Evolutionary conservation across 1,284 basidiomycete species (phyloP).

Genomic region (Trametes polyzona): DNA sequence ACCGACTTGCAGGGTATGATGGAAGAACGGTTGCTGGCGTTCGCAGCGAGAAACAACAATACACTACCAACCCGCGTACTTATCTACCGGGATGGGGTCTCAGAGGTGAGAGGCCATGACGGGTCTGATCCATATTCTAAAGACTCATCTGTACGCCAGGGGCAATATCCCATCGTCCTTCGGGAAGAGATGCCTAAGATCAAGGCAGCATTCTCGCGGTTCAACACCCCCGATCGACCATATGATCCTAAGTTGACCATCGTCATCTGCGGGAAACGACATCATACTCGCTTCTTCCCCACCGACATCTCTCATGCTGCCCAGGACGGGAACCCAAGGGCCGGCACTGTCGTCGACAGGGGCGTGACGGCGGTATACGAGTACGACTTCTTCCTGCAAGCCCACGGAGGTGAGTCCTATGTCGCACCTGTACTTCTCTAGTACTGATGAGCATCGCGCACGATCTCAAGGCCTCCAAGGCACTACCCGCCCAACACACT

Average conservation of each 20-base stretch:
- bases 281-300: slow-evolving; percentile 84
- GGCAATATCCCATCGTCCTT: slow-evolving; percentile 73
- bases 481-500: slow-evolving; percentile 74
- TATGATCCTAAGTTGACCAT: slow-evolving; percentile 76
- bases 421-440: neutral
- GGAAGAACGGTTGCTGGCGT: slow-evolving; percentile 61
- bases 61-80: slow-evolving; percentile 64
- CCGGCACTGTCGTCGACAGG: slow-evolving; percentile 77
- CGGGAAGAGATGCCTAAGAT: slow-evolving; percentile 68
- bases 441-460: slow-evolving; percentile 17
- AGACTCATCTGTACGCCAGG: slow-evolving; percentile 45
- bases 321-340: slow-evolving; percentile 65
- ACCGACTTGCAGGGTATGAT: slow-evolving; percentile 72
- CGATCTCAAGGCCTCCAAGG: slow-evolving; percentile 40
- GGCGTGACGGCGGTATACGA: slow-evolving; percentile 71
- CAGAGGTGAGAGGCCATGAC: slow-evolving; percentile 52
- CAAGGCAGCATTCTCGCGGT: slow-evolving; percentile 58
- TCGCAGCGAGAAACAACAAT: slow-evolving; percentile 47
- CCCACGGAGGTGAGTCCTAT: slow-evolving; percentile 52
- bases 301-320: slow-evolving; percentile 58
- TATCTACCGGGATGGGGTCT: slow-evolving; percentile 80
- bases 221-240: slow-evolving; percentile 45
- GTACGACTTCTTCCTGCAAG: slow-evolving; percentile 78
- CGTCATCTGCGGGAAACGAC: slow-evolving; percentile 81
- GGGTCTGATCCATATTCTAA: neutral